Evolutionary conservation across 2,329 filamentous ascomycete genomes (phyloP).

Genomic region (Neofusicoccum ribis): DNA sequence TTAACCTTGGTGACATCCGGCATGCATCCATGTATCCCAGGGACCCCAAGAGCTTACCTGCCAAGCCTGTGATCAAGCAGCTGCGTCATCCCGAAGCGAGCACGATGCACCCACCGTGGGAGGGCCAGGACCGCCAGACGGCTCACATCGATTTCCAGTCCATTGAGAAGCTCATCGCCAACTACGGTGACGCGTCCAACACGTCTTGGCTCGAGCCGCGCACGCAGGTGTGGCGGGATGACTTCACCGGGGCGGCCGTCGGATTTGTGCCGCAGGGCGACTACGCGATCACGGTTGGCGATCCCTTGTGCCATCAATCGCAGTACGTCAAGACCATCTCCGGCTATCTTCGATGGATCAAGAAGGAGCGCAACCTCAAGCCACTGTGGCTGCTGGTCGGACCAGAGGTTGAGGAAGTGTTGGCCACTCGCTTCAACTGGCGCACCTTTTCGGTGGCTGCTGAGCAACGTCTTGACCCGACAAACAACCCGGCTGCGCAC

Average conservation of each 20-base stretch:
- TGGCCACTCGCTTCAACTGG: constrained; percentile 81
- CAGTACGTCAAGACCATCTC: constrained; percentile 75
- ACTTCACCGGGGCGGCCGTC: constrained; percentile 75
- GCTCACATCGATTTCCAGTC: constrained; percentile 63
- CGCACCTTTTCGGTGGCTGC: constrained; percentile 84
- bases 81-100: constrained; percentile 87
- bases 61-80: constrained; percentile 59
- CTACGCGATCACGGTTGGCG: constrained; percentile 81
- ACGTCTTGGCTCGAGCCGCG: constrained; percentile 91
- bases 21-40: constrained; percentile 84
- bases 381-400: constrained; percentile 91
- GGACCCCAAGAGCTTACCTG: constrained; percentile 83
- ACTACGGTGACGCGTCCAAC: constrained; percentile 92
- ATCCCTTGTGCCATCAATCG: constrained; percentile 77
- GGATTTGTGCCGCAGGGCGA: constrained; percentile 77
- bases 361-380: constrained; percentile 69
- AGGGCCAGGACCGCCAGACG: constrained; percentile 48
- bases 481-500: constrained; percentile 65
- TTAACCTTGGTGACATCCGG: constrained; percentile 85
- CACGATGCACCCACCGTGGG: constrained; percentile 71
- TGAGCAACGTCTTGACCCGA: constrained; percentile 81
- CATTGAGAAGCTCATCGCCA: constrained; percentile 85
- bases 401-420: constrained; percentile 72
- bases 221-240: constrained; percentile 84
- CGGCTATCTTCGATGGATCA: constrained; percentile 73